Base-by-base conservation (phyloP, 1,284 basidiomycete species). In the Cronartium ribicola region DNA sequence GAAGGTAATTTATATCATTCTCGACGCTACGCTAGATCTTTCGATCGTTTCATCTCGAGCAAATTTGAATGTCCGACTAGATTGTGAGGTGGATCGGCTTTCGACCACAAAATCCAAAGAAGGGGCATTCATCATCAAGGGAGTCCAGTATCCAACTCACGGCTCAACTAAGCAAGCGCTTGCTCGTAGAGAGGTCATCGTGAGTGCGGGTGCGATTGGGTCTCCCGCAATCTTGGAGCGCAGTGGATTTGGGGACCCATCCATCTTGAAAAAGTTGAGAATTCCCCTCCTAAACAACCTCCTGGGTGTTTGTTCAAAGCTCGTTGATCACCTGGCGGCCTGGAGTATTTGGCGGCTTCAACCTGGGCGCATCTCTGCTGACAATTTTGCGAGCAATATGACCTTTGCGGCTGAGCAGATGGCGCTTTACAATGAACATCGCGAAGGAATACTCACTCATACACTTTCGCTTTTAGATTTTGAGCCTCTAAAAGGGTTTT, bases 171-270 rank as follows among this genome's bases (percentile, higher is more conserved):
- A 39, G 17, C 43, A 61, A 5, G 75, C 76, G 13, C 75, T 75
- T 37, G 78, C 76, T 11, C 55, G 39, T 6, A 76, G 77, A 36
- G 78, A 78, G n/a, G 76, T 80, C 36, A 75, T 79, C 4, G 64
- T 80, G 5, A 76, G 75, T 57, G 79, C 76, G 36, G 79, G 79
- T 36, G 73, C 78, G 5, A 76, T 79, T 77, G 78, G 78, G 55
- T 77, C 79, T 39, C 79, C 79, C 14, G 77, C 76, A 66, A 77
- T 79, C 14, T 76, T 80, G 22, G 79, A 79, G 77, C 76, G 78
- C 40, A 78, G 77, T 13, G 79, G 79, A 41, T 66, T 80, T 37
- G 79, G 79, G 4, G 76, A 79, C 20, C 13, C 36, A 55, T 37
- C 59, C 10, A 60, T 78, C n/a, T 48, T 78, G 1, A 37, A 74